Conservation (phyloP, 495 filamentous ascomycete species). For the Evansstolkia leycettana region DNA sequence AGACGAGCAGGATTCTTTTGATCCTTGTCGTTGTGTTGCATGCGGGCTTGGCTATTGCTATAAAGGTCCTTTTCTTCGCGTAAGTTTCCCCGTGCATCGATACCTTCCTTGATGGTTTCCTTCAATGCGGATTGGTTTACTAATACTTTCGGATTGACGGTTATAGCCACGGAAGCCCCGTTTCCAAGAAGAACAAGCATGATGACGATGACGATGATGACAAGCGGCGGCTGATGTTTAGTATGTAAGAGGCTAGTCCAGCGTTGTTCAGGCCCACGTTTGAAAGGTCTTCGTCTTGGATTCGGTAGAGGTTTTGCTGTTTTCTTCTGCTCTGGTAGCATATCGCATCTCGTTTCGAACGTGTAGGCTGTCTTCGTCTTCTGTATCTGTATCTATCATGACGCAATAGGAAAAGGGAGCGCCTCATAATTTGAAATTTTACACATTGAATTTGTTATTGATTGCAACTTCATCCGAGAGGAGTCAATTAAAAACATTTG, state of each 20-base stretch:
- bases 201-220: slow-evolving; percentile 14
- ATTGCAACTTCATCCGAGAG: slow-evolving; percentile 30
- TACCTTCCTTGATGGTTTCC: not conserved
- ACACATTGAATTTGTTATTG: slow-evolving; percentile 26
- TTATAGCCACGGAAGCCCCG: slow-evolving; percentile 49
- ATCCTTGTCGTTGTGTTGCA: slow-evolving; percentile 76
- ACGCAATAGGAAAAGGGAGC: too few relatives aligned
- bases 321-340: slow-evolving; percentile 4
- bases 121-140: slow-evolving; percentile 3
- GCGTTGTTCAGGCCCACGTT: too few relatives aligned
- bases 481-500: slow-evolving; percentile 30
- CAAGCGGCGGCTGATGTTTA: slow-evolving; percentile 22
- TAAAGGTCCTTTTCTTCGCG: slow-evolving; percentile 95
- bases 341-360: not conserved
- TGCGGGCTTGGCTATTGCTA: slow-evolving; percentile 76
- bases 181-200: slow-evolving; percentile 37
- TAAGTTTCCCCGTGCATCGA: slow-evolving; percentile 19
- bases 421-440: slow-evolving; percentile 14
- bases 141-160: not conserved
- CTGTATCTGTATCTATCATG: not conserved
- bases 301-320: not conserved
- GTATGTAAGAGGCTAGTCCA: slow-evolving; percentile 1
- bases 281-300: not conserved
- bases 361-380: not conserved
- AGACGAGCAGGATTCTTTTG: slow-evolving; percentile 79